Percentiles rank a stretch among this genome's conserved stretches.
Evolutionary conservation across 257 asterid species (phyloP).

Genomic region (Catharanthus roseus): DNA sequence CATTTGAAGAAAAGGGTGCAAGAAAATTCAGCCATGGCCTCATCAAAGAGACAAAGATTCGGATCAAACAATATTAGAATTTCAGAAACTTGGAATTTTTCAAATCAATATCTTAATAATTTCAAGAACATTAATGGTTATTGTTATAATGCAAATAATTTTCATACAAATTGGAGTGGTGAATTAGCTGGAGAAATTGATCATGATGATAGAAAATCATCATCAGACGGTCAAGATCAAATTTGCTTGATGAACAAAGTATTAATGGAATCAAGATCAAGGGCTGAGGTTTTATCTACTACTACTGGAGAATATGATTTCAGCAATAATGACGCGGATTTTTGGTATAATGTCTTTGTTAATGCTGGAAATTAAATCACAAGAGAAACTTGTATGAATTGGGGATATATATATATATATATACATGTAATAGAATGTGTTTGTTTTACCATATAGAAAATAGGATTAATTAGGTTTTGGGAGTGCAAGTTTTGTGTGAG

Average conservation of each 20-base stretch:
- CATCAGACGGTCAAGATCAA: neutral
- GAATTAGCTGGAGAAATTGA: neutral
- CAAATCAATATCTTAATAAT: neutral
- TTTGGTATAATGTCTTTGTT: constrained; percentile 31
- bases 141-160: neutral
- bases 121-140: neutral
- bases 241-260: neutral
- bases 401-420: too few species aligned
- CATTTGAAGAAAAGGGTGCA: constrained; percentile 27
- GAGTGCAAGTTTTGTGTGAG: neutral
- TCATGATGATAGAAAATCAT: too few species aligned
- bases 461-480: too few species aligned
- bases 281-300: constrained; percentile 5
- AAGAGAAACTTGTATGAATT: neutral
- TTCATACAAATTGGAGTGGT: neutral
- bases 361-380: constrained; percentile 22
- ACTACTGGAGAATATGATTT: constrained; percentile 8
- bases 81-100: neutral
- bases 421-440: too few species aligned
- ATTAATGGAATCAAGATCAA: constrained; percentile 8
- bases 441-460: too few species aligned
- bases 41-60: neutral
- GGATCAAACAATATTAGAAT: neutral
- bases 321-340: constrained; percentile 23
- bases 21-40: neutral